Conservation (phyloP, 495 filamentous ascomycete species). For the Lichenothelia convexa region DNA sequence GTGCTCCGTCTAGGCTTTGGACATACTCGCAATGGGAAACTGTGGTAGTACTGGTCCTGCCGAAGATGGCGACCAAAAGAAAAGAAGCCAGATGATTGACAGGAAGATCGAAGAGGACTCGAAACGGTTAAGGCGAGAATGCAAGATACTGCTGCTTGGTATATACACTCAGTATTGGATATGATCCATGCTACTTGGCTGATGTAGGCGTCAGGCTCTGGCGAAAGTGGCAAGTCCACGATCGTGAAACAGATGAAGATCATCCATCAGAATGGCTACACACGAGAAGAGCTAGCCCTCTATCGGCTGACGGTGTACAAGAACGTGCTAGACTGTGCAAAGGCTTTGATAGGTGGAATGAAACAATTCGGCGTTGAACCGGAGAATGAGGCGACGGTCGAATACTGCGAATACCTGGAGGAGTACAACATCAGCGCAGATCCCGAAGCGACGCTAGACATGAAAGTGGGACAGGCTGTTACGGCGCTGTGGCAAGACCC, state of each 20-base stretch:
- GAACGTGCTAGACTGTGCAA: constrained; percentile 91
- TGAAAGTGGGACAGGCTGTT: constrained; percentile 63
- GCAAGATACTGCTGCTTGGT: constrained; percentile 95
- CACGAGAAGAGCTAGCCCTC: constrained; percentile 70
- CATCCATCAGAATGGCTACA: constrained; percentile 94
- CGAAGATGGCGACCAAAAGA: constrained; percentile 74
- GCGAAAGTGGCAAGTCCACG: constrained; percentile 96
- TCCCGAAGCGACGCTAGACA: constrained; percentile 62
- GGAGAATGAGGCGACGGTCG: constrained; percentile 46
- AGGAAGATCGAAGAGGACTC: constrained; percentile 84
- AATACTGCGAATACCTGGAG: constrained; percentile 59
- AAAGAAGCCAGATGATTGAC: constrained; percentile 85
- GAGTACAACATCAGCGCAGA: constrained; percentile 83
- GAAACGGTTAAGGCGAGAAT: constrained; percentile 76
- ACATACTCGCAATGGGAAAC: constrained; percentile 54
- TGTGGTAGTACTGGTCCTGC: constrained; percentile 71
- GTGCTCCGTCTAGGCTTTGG: too few species aligned
- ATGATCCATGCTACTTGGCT: neutral
- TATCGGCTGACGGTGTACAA: constrained; percentile 96
- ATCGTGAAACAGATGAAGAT: constrained; percentile 99
- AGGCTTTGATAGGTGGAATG: constrained; percentile 75
- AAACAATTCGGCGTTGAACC: constrained; percentile 72
- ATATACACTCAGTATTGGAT: constrained; percentile 16
- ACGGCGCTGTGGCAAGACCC: constrained; percentile 80
- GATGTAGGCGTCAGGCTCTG: constrained; percentile 48